Evolutionary conservation across 352 stramenopile species (phyloP).

Genomic region (Pythium vanterpoolii): DNA sequence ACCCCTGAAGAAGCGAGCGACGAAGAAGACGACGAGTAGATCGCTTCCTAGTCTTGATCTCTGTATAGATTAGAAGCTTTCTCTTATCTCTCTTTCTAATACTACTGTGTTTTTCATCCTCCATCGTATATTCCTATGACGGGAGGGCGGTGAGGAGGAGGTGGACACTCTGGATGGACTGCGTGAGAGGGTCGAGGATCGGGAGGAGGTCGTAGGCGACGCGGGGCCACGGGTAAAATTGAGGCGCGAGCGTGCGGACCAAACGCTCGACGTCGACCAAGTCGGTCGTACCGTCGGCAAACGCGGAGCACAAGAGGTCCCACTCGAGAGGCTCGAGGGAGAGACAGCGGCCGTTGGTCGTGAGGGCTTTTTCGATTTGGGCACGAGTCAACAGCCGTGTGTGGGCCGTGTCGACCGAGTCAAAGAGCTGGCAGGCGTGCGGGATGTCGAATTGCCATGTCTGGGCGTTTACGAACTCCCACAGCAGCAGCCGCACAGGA

Average conservation of each 20-base stretch:
- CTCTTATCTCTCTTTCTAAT: not conserved
- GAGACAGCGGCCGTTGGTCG: conserved; percentile 25
- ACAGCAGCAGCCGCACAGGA: conserved; percentile 46
- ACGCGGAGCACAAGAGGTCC: conserved; percentile 41
- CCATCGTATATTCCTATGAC: not conserved
- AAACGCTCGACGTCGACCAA: conserved; percentile 42
- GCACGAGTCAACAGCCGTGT: conserved; percentile 29
- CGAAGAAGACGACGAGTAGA: conserved; percentile 70
- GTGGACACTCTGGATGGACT: conserved; percentile 52
- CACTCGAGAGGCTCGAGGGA: conserved; percentile 37
- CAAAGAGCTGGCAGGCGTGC: conserved; percentile 28
- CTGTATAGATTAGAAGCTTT: conserved; percentile 23
- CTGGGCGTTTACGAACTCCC: conserved; percentile 39
- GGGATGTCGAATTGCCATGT: conserved; percentile 44
- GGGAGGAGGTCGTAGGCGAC: conserved; percentile 55
- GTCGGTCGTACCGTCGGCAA: conserved; percentile 34
- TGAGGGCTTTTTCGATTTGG: conserved; percentile 42
- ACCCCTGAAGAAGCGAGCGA: conserved; percentile 69
- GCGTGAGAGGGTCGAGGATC: conserved; percentile 49
- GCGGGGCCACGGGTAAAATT: conserved; percentile 28
- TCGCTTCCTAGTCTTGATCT: not conserved
- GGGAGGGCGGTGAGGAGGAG: conserved; percentile 30
- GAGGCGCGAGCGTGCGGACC: conserved; percentile 31
- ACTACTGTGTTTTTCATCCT: conserved; percentile 3
- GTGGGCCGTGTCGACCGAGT: conserved; percentile 23